A percentile compares a stretch with the other conserved stretches of the same genome.
phyloP scores from a whole-genome alignment of 495 filamentous ascomycete genomes.

The Astrothelium subdiscretum region DNA sequence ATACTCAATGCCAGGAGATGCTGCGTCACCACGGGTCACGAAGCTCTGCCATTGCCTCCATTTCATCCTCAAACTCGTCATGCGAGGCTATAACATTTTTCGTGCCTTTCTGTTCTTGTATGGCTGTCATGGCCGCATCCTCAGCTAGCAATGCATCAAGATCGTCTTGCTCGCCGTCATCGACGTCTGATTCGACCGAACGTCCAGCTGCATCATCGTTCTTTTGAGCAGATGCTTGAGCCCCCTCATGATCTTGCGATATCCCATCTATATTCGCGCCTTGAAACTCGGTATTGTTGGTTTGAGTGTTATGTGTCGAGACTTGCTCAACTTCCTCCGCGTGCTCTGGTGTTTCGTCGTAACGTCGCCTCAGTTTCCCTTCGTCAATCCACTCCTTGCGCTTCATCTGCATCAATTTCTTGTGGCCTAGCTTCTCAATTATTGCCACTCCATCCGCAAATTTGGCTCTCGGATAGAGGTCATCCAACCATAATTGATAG shows the following conservation, averaged over 20 bases:
- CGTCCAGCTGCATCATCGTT: background rate
- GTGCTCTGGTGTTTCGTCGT: background rate
- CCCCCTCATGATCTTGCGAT: background rate
- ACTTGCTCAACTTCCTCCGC: background rate
- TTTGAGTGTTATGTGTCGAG: background rate
- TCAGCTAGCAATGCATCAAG: slow-evolving; percentile 21
- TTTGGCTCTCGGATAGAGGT: slow-evolving; percentile 86
- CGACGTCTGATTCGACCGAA: background rate
- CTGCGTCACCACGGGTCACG: slow-evolving; percentile 43
- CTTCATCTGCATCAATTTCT: slow-evolving; percentile 58
- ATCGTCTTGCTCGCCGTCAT: slow-evolving; percentile 18
- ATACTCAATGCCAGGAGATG: background rate
- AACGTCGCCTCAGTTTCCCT: slow-evolving; percentile 30
- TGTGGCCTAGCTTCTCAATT: slow-evolving; percentile 89
- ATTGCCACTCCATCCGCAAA: slow-evolving; percentile 84
- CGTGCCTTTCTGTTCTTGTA: background rate
- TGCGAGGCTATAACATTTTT: background rate
- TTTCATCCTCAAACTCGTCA: slow-evolving; percentile 45
- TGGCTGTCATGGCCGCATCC: background rate
- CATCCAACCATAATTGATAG: slow-evolving; percentile 96
- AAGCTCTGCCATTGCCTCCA: slow-evolving; percentile 59
- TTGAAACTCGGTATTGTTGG: background rate
- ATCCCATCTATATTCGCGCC: background rate
- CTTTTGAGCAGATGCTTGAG: background rate
- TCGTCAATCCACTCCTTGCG: slow-evolving; percentile 82